phyloP scores from a whole-genome alignment of 2,329 filamentous ascomycete genomes.

The Thermochaetoides dissita region DNA sequence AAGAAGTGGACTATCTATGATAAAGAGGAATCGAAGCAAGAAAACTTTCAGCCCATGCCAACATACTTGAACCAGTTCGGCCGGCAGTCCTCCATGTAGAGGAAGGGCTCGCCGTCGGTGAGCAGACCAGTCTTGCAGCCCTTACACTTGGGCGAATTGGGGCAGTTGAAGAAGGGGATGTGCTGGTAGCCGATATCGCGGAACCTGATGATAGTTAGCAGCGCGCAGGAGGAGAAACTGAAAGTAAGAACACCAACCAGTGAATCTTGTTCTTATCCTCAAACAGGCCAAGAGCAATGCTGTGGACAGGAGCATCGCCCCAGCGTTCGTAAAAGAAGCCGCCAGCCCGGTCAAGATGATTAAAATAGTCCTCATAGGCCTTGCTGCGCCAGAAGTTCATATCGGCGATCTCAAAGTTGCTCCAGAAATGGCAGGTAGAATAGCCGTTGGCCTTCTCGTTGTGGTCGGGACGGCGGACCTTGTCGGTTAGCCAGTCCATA shows the following conservation, averaged over 20 bases:
- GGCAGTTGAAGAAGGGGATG: slow-evolving; percentile 97
- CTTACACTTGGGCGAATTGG: slow-evolving; percentile 85
- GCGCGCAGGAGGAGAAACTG: background rate
- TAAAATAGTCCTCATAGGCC: slow-evolving; percentile 88
- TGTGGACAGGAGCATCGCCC: slow-evolving; percentile 96
- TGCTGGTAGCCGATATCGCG: slow-evolving; percentile 98
- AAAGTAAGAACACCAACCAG: slow-evolving; percentile 48
- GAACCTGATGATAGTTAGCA: slow-evolving; percentile 51
- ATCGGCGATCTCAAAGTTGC: slow-evolving; percentile 93
- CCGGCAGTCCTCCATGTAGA: slow-evolving; percentile 84
- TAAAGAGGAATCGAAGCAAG: too few relatives aligned
- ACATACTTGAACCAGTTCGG: slow-evolving; percentile 96
- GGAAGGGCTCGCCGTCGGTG: slow-evolving; percentile 73
- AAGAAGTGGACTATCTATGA: too few relatives aligned
- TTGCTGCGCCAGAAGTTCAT: slow-evolving; percentile 85
- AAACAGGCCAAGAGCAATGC: slow-evolving; percentile 81
- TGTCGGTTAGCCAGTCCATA: slow-evolving; percentile 75
- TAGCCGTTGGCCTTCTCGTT: slow-evolving; percentile 76
- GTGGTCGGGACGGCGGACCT: slow-evolving; percentile 60
- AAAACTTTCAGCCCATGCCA: slow-evolving; percentile 50
- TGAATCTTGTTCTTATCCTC: slow-evolving; percentile 84
- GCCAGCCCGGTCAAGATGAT: slow-evolving; percentile 82
- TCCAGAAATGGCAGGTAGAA: slow-evolving; percentile 98
- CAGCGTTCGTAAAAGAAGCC: slow-evolving; percentile 98
- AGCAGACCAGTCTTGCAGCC: slow-evolving; percentile 78